Evolutionary conservation across 2,329 filamentous ascomycete species (phyloP), one percentile per base, ranked within the genome.

Genomic region (Arthrobotrys musiformis): DNA sequence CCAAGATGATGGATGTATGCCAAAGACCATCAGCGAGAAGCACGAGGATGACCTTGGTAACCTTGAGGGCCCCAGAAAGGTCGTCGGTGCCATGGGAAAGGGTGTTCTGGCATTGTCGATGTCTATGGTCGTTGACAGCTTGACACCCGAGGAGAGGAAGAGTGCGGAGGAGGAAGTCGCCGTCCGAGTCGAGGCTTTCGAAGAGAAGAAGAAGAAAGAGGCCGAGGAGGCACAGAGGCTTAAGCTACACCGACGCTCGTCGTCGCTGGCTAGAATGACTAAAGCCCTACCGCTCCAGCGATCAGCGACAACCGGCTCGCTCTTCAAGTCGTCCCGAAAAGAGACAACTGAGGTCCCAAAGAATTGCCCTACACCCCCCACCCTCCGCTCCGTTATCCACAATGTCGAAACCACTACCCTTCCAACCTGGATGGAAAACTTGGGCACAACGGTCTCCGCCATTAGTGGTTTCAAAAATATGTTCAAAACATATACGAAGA

Each of bases 81-180:
- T 81, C 8, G 50, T 80, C 22, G 79, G 70, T 15, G 80, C 79
- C 48, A 80, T 80, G 33, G 79, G 79, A 48, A 79, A 80, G 26
- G 80, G 80, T 37, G 79, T 80, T 22, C 60, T 79, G 37, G 69
- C 66, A 11, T 58, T 80, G 17, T 76, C 79, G 37, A 75, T 61
- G 66, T 77, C 73, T 11, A 77, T 70, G 66, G 44, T 70, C 17
- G 60, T 67, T 2, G 73, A 77, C 42, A 67, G 62, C 42, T 30
- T 76, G 22, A 76, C 72, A 60, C 56, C 63, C 17, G 72, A 76
- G 37, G 72, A 76, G 35, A 50, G 72, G 46, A 63, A 63, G 30
- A 76, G 72, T 22, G 72, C 64, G 4, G 72, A 76, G 8, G 35
- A 64, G n/a, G 46, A 69, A 24, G 69, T 64, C 44, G 26, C 64